phyloP scores from a whole-genome alignment of 208 protist genomes.

The Phytomonas francai region DNA sequence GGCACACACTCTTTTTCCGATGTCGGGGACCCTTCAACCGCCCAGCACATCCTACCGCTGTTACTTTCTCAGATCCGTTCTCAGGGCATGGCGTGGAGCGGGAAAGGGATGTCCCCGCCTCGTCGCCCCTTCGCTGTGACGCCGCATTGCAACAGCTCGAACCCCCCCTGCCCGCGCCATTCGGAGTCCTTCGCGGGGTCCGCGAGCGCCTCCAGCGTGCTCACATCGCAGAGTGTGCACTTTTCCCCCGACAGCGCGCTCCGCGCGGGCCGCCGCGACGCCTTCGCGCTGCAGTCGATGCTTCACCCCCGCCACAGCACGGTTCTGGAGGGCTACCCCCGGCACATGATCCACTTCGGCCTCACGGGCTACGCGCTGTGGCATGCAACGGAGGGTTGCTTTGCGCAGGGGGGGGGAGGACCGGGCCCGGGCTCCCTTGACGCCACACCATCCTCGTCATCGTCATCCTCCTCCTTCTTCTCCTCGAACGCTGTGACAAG shows the following conservation, averaged over 20 bases:
- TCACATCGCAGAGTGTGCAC: slow-evolving; percentile 36
- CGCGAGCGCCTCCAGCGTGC: neutral
- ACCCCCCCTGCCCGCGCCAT: neutral
- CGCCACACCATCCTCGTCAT: neutral
- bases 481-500: neutral
- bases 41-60: neutral
- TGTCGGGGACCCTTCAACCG: neutral
- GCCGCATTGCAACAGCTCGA: neutral
- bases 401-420: neutral
- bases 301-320: slow-evolving; percentile 27
- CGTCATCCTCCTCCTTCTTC: neutral
- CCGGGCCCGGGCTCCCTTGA: neutral
- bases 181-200: too few species aligned
- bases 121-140: too few species aligned
- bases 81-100: neutral
- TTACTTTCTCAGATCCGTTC: neutral
- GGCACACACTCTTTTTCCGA: neutral
- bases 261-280: slow-evolving; percentile 10
- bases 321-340: slow-evolving; percentile 64
- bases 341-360: slow-evolving; percentile 73
- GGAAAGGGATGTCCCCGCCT: neutral
- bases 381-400: slow-evolving; percentile 12
- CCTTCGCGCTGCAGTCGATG: slow-evolving; percentile 64
- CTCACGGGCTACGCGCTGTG: slow-evolving; percentile 42
- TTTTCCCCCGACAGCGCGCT: slow-evolving; percentile 35